Evolutionary conservation across 1,139 yeast species (phyloP), one percentile per base, ranked within the genome.

Genomic region (Geotrichum phurueaensis): DNA sequence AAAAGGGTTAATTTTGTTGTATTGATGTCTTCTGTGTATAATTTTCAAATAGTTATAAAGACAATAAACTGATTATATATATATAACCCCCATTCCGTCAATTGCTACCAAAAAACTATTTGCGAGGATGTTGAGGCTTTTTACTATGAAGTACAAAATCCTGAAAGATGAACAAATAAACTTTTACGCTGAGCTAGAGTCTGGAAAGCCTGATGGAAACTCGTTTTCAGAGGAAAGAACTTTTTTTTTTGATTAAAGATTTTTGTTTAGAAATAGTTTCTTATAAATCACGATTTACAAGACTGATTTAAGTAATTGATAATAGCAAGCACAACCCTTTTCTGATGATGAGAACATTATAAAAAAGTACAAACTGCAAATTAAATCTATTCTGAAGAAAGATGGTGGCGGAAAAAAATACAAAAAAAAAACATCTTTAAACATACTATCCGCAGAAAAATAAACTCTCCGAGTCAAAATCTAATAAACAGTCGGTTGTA

Each of bases 401-500:
- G 39, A 25, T 13, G 49, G 51, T 18, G 60, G 60, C 31, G 70
- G 67, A 1, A 29, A 60, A 12, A 60, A 62, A 29, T n/a, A n/a
- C n/a, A n/a, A n/a, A n/a, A 1, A 29, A 60, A 12, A 60, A 62
- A 29, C 29, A 60, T 68, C 23, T 68, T 68, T 58, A 71, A 68
- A 49, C 68, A 67, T 50, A 68, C 70, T 12, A 62, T 68, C 29
- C 63, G 70, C 47, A 23, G 54, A 29, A 39, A 53, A 13, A 51
- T n/a, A 39, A 54, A n/a, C 61, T 62, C 52, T 50, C 56, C 2
- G 65, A 61, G 48, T 10, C 53, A 9, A 33, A 25, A 10, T 59
- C 62, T n/a, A 53, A 57, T 27, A 62, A 71, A 45, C 65, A 66
- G 31, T 70, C 71, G 1, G 67, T 64, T 3, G 53, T 51, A 22